A percentile compares a stretch with the other conserved stretches of the same genome.
Evolutionary conservation across 2,329 filamentous ascomycete genomes (phyloP).

Genomic region (Pseudocercospora eumusae): DNA sequence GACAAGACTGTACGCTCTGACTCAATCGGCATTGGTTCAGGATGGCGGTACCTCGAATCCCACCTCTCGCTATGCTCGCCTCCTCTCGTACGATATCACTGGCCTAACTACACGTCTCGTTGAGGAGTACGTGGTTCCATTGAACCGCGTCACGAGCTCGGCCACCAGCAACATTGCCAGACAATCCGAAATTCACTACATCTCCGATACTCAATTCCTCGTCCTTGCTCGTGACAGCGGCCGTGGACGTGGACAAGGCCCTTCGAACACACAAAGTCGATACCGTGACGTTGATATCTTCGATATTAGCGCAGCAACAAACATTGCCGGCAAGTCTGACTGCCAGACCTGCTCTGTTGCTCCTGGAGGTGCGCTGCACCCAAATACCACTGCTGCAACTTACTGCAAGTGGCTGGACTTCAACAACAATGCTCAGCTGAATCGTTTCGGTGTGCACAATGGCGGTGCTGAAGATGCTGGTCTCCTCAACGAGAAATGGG

Average conservation of each 20-base stretch:
- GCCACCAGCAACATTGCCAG: slow-evolving; percentile 58
- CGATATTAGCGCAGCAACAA: slow-evolving; percentile 62
- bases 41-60: slow-evolving; percentile 60
- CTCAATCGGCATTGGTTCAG: slow-evolving; percentile 66
- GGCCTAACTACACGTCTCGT: slow-evolving; percentile 31
- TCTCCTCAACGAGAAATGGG: slow-evolving; percentile 77
- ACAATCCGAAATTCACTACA: slow-evolving; percentile 68
- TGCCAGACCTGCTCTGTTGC: slow-evolving; percentile 46
- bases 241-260: slow-evolving; percentile 59
- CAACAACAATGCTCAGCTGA: slow-evolving; percentile 66
- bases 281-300: slow-evolving; percentile 72
- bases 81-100: slow-evolving; percentile 65
- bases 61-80: slow-evolving; percentile 59
- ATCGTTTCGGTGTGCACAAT: slow-evolving; percentile 67
- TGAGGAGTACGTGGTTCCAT: slow-evolving; percentile 64
- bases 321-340: slow-evolving; percentile 58
- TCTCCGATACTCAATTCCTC: slow-evolving; percentile 65
- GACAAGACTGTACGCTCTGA: slow-evolving; percentile 63
- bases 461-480: slow-evolving; percentile 61
- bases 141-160: slow-evolving; percentile 56
- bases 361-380: slow-evolving; percentile 55
- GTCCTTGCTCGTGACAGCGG: slow-evolving; percentile 65
- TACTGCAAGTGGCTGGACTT: slow-evolving; percentile 70
- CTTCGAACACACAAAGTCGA: slow-evolving; percentile 50
- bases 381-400: slow-evolving; percentile 57